Evolutionary conservation across 2,329 filamentous ascomycete genomes (phyloP), one percentile per base, ranked within the genome.

Genomic region (Trichophyton schoenleinii): DNA sequence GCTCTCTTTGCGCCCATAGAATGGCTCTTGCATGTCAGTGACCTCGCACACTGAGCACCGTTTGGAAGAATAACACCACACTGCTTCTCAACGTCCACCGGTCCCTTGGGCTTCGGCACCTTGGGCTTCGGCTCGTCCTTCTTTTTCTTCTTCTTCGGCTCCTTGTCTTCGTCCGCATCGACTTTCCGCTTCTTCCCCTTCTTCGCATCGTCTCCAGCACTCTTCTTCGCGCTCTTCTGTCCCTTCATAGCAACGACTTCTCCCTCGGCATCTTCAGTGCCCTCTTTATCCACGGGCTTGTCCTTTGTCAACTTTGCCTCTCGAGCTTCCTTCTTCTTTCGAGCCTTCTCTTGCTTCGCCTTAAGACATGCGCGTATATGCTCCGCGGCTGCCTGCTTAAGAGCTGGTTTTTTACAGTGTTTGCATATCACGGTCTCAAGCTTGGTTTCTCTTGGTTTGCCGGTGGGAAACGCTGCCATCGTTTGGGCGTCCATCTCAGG

Each of bases 1-100:
- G 88, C 87, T 67, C 91, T 82, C 75, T 96, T 96, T 3, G 91
- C 87, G 9, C 91, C 91, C 91, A 96, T 96, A n/a, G 83, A 87
- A 66, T 96, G 91, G 63, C 87, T 92, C 75, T 96, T 96, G 79
- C 91, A 96, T 0, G 91, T 96, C 62, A 96, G 76, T 2, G 89
- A 95, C 61, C 91, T 80, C 9, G 91, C 91, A 72, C 91, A 96
- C 60, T 88, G 88, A 63, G 89, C 87, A 1, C 91, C 90, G 69
- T 95, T 95, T 0, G 88, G 83, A 61, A 96, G 79, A 22, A 87
- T 80, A 42, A 96, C 91, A 80, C 91, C 91, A 69, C 91, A 96
- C 75, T 96, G 91, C 68, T 88, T 85, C 77, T 96, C 91, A 20
- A 96, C 91, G 74, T 96, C 91, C 46, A 96, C 91, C 2, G 91